These are phyloP conservation scores for Didymella lethalis DNA, from an alignment of 2,329 filamentous ascomycete species.

Conservation along the genomic window DNA sequence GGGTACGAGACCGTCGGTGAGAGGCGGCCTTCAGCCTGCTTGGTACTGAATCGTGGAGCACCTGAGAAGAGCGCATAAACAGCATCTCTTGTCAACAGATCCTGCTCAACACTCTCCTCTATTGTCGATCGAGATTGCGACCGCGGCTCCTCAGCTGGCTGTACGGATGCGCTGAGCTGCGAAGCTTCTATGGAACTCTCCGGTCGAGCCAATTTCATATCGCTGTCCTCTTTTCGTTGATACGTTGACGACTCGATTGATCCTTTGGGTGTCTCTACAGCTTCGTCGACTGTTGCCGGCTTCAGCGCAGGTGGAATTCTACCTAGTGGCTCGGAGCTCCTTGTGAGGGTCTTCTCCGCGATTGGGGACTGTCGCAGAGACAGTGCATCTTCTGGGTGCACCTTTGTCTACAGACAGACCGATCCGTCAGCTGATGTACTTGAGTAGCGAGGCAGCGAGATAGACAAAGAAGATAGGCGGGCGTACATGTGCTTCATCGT, in stretches of 20 bases:
- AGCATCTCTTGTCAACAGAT: constrained; percentile 57
- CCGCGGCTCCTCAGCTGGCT: constrained; percentile 21
- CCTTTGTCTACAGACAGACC: constrained; percentile 27
- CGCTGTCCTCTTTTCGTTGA: not conserved
- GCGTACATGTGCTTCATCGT: constrained; percentile 32
- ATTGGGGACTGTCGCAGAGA: not conserved
- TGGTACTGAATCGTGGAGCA: constrained; percentile 75
- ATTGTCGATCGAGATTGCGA: constrained; percentile 27
- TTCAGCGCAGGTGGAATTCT: not conserved
- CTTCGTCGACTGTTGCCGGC: constrained; percentile 4
- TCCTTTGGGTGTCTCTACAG: not conserved
- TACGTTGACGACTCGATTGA: not conserved
- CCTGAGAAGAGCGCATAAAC: constrained; percentile 76
- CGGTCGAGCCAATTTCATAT: not conserved
- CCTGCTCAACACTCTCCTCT: constrained; percentile 24
- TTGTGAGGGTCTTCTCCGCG: not conserved
- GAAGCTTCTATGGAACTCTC: not conserved
- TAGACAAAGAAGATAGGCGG: constrained; percentile 9
- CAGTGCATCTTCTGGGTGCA: constrained; percentile 15
- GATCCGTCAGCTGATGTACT: constrained; percentile 30
- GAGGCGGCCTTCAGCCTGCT: constrained; percentile 66
- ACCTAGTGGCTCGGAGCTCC: not conserved
- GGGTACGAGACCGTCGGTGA: constrained; percentile 72
- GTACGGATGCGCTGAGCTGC: not conserved
- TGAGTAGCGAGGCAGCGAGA: constrained; percentile 4